phyloP scores from a whole-genome alignment of 371 early-diverging fungal genomes.

The Mucor irregularis region DNA sequence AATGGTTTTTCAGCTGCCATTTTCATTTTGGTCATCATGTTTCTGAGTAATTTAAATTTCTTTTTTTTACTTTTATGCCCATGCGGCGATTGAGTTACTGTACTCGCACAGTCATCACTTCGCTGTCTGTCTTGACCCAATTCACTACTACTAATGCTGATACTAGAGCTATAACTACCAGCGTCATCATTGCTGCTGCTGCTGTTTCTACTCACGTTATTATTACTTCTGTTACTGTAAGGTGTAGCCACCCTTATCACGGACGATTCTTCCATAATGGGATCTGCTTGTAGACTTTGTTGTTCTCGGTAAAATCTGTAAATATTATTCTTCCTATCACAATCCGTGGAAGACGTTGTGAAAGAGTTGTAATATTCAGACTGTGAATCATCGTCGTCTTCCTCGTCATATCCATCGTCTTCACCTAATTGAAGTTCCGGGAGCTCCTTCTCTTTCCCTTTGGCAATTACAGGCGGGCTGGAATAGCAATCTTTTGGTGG shows the following conservation, averaged over 20 bases:
- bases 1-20: constrained; percentile 26
- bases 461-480: background rate
- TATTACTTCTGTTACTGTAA: background rate
- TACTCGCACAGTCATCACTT: too few relatives aligned
- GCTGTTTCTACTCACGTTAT: background rate
- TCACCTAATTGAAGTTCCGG: too few relatives aligned
- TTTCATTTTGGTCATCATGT: constrained; percentile 14
- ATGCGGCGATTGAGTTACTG: background rate
- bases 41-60: background rate
- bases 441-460: too few relatives aligned
- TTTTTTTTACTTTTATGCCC: background rate
- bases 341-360: constrained; percentile 15
- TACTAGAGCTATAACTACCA: too few relatives aligned
- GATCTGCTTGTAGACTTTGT: background rate
- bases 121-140: too few relatives aligned
- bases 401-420: background rate
- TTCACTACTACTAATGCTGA: too few relatives aligned
- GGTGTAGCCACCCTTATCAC: too few relatives aligned
- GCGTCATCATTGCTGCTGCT: background rate
- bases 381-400: background rate
- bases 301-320: constrained; percentile 15
- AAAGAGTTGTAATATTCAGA: background rate
- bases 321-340: constrained; percentile 6
- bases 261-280: constrained; percentile 1
- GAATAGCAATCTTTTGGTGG: background rate